Base-by-base conservation (phyloP, 2,329 filamentous ascomycete species). In the Myriosclerotinia scirpicola region DNA sequence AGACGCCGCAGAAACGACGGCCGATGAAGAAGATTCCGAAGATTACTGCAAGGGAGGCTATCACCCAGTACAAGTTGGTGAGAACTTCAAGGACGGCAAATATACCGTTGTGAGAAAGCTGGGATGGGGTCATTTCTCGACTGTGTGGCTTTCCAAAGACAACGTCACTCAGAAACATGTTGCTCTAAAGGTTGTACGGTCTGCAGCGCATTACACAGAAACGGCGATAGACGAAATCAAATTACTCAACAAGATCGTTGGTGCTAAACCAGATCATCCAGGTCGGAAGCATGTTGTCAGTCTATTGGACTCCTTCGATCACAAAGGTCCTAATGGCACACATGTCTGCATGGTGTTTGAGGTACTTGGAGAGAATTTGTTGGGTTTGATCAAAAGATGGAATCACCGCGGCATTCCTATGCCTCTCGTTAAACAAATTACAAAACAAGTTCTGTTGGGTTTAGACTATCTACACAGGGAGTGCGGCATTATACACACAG, bases 301-400 rank as follows among this genome's bases (percentile, higher is more conserved):
- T 78, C 84, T 99, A 50, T 85, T 98, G 73, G 94, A 98, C 79
- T 97, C 92, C 0, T 99, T 99, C 78, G 94, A 97, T 78, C 95
- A 98, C 81, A 96, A 96, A 79, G 95, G 95, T 12, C 94, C 94
- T 54, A 96, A 99, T 76, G 95, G 95, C 58, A 90, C 92, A 62
- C 95, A 99, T 76, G 93, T 98, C 67, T 99, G 95, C 82, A 98
- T 99, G 94, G 95, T 99, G 9, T 99, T 99, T 75, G 95, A 99
- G 79, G 95, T 99, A 4, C 80, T 99, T 66, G 95, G 95, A 64
- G 93, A 98, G 84, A 98, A 98, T 76, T 80, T 98, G 70, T 81
- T 98, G 64, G 94, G 95, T 36, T 80, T 99, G 76, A 97, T 99
- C 83, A 98, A 98, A 86, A 89, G 92, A 74, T 98, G 94, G 93